Base-by-base conservation (phyloP, 192 early-diverging fungal genomes). In the Diversispora epigaea region DNA sequence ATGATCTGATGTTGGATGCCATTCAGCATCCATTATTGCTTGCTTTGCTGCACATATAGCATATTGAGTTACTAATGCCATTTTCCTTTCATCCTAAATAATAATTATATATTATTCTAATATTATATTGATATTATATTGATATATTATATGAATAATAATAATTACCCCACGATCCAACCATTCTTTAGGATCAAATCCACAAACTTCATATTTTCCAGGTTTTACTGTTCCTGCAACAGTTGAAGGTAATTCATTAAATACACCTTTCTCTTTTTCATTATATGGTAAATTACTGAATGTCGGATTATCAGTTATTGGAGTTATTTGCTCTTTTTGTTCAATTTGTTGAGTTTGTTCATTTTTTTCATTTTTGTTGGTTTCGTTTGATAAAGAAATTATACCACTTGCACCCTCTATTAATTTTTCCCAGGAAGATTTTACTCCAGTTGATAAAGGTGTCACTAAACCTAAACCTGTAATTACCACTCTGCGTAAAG, bases 401-500 rank as follows among this genome's bases (percentile, higher is more conserved):
- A 98, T 88, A 15, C 95, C 97, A 76, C 90, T 93, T 25, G 86
- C 73, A 1, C 87, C 88, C 8, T 87, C 86, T 44, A 96, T 66
- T 32, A 98, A 83, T 68, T 81, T 85, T 17, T 79, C 76, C 95
- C 95, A 98, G 0, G 86, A 84, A 22, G 82, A 78, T 57, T 81
- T 78, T 15, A 92, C 89, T 65, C 93, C 93, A 2, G 88, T 87
- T 57, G 91, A 95, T 15, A 98, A 85, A 3, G 96, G 96, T 19
- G 95, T 95, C 43, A 98, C 92, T 17, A 96, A 82, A 6, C 96
- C 96, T 6, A 98, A 85, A 5, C 96, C 96, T 19, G 96, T 98
- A 12, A 98, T 95, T 4, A 96, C 96, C 2, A 98, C 96, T n/a
- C 94, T 84, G 47, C 88, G 84, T 43, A 65, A 17, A 39, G 39